Evolutionary conservation across 2,329 filamentous ascomycete species (phyloP).

Genomic region (Atkinsonella hypoxylon): DNA sequence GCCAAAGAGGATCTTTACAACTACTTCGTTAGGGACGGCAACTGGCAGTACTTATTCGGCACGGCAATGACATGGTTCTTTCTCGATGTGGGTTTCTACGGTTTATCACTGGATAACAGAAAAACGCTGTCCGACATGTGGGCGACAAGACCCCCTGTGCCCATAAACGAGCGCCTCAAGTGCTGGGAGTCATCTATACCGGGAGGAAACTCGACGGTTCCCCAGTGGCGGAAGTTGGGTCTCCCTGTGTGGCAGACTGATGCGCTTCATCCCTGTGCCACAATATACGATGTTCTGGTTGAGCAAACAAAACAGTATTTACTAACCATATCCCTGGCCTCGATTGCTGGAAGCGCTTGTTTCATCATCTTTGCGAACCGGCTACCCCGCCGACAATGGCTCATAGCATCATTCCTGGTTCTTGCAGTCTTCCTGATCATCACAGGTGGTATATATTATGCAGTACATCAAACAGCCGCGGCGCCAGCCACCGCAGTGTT

Average conservation of each 20-base stretch:
- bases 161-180: constrained; percentile 25
- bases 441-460: constrained; percentile 38
- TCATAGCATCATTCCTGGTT: constrained; percentile 36
- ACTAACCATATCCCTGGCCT: constrained; percentile 38
- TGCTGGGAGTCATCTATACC: constrained; percentile 35
- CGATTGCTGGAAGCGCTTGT: constrained; percentile 36
- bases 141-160: constrained; percentile 22
- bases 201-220: constrained; percentile 32
- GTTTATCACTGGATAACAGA: constrained; percentile 34
- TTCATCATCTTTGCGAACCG: constrained; percentile 36
- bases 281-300: constrained; percentile 38
- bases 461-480: constrained; percentile 27
- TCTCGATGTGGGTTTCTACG: constrained; percentile 43
- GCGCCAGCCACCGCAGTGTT: constrained; percentile 36
- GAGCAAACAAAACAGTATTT: constrained; percentile 42
- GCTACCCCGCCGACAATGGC: constrained; percentile 34
- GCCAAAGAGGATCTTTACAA: constrained; percentile 34
- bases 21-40: constrained; percentile 33
- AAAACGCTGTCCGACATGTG: constrained; percentile 25
- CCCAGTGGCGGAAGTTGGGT: constrained; percentile 25
- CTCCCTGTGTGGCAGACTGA: constrained; percentile 40
- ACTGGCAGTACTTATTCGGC: constrained; percentile 24
- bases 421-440: constrained; percentile 34
- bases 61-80: constrained; percentile 39
- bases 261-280: constrained; percentile 34